Percentiles rank a stretch among this genome's conserved stretches.
These are phyloP conservation scores for Yamadazyma sp. DNA, from an alignment of 805 yeast genomes.

Conservation along the genomic window DNA sequence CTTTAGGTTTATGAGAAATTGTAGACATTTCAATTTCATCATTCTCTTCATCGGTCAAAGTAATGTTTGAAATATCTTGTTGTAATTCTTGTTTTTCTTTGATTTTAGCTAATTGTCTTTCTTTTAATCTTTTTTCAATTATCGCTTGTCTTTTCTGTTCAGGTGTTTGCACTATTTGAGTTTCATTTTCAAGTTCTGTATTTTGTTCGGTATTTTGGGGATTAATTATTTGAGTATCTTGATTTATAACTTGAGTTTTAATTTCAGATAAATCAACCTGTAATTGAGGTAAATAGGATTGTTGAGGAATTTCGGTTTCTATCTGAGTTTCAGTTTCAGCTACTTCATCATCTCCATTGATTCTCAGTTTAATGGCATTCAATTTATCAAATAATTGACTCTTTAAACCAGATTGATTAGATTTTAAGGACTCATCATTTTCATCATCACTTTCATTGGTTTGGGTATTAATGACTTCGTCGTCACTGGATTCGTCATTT, in stretches of 20 bases:
- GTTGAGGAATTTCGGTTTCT: background rate
- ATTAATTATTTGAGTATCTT: conserved; percentile 6
- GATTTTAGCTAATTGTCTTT: conserved; percentile 11
- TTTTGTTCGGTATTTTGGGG: conserved; percentile 1
- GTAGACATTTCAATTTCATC: conserved; percentile 26
- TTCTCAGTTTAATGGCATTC: conserved; percentile 24
- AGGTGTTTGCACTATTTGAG: background rate
- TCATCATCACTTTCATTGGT: too few species aligned
- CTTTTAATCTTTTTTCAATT: conserved; percentile 3
- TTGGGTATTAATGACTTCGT: too few species aligned
- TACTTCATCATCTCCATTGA: conserved; percentile 18
- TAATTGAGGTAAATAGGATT: conserved; percentile 30
- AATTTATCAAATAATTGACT: conserved; percentile 17
- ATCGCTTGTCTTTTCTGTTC: conserved; percentile 3
- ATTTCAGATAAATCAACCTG: conserved; percentile 17
- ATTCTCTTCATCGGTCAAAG: conserved; percentile 40
- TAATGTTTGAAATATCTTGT: conserved; percentile 28
- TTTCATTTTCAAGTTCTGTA: background rate
- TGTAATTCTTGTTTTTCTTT: conserved; percentile 18
- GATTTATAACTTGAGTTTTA: conserved; percentile 1
- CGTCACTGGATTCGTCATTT: background rate
- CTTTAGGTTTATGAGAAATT: conserved; percentile 15
- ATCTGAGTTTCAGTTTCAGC: conserved; percentile 2
- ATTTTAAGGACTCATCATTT: too few species aligned
- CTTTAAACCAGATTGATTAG: conserved; percentile 11